Base-by-base conservation (phyloP, 495 filamentous ascomycete genomes). In the Staphylotrichum longicolle region DNA sequence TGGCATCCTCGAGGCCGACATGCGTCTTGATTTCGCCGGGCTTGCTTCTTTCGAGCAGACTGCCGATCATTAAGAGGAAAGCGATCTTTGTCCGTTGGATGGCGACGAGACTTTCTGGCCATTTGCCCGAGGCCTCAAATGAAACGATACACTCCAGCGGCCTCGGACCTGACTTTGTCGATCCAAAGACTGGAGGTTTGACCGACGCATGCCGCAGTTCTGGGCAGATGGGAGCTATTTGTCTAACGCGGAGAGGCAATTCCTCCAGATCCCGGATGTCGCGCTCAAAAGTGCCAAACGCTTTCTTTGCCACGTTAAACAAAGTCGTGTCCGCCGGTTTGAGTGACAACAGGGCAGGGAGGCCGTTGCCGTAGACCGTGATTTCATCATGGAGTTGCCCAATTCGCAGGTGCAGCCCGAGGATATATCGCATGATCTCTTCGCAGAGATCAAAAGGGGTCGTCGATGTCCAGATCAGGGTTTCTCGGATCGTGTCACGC, bases 1-100 rank as follows among this genome's bases (percentile, higher is more conserved):
- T 75, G 54, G 84, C 79, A 58, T 93, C 93, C 70, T 97, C 94
- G 33, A 97, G 75, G 1, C 94, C 93, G 44, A 97, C 69, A 47
- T 84, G 83, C 39, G 85, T 85, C 15, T 72, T 80, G 50, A 87
- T 70, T 20, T 81, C 51, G 9, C 67, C 79, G 7, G 75, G 74
- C 46, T 83, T 78, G 49, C 68, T 63, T 34, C 74, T 73, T 61
- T 87, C 78, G 8, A 98, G 73, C 0, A 89, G 81, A 52, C 85
- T 85, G 33, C 85, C 86, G 53, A 98, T 87, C 71, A 89, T 93
- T 7, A 95, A 69, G 2, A 98, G 81, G 69, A 98, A 95, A 0
- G 93, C 95, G 30, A 93, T 81, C 74, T 98, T 98, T 10, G 93
- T 93, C 71, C 90, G 84, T 70, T 98, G 94, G 48, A 98, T 93